A percentile compares a stretch with the other conserved stretches of the same genome.
Conservation (phyloP, 1,139 yeast species). For the Nakaseomyces glabratus region DNA sequence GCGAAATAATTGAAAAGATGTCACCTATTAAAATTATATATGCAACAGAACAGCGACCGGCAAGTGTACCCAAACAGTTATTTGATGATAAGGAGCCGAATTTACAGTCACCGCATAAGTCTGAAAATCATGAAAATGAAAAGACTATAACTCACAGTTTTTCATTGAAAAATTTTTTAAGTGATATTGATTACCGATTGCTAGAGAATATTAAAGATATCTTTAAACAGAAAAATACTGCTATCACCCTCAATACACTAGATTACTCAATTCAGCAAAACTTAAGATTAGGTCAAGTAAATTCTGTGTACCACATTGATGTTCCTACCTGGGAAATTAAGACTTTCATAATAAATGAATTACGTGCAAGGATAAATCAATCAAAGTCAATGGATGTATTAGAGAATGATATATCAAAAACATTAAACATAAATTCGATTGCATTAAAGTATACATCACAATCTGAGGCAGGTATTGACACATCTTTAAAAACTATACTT, state of each 20-base stretch:
- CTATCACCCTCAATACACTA: neutral
- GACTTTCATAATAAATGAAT: slow-evolving; percentile 47
- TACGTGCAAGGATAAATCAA: slow-evolving; percentile 42
- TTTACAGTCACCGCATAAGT: too few relatives aligned
- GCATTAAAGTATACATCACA: slow-evolving; percentile 5
- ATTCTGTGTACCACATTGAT: slow-evolving; percentile 21
- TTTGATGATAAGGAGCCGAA: too few relatives aligned
- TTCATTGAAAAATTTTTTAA: too few relatives aligned
- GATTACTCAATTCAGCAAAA: neutral
- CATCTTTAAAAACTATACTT: slow-evolving; percentile 7
- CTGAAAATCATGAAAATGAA: too few relatives aligned
- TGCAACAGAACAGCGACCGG: too few relatives aligned
- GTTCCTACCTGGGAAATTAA: slow-evolving; percentile 40
- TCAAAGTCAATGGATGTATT: slow-evolving; percentile 31
- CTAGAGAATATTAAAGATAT: too few relatives aligned
- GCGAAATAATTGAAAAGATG: slow-evolving; percentile 25
- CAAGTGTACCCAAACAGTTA: too few relatives aligned
- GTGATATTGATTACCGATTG: too few relatives aligned
- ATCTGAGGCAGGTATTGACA: slow-evolving; percentile 7
- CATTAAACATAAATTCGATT: neutral
- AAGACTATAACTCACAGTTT: too few relatives aligned
- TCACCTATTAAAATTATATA: slow-evolving; percentile 23
- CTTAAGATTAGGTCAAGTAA: neutral
- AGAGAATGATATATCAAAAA: neutral
- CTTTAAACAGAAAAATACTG: too few relatives aligned